phyloP scores from a whole-genome alignment of 306 rosid species.

The Fragaria iinumae region DNA sequence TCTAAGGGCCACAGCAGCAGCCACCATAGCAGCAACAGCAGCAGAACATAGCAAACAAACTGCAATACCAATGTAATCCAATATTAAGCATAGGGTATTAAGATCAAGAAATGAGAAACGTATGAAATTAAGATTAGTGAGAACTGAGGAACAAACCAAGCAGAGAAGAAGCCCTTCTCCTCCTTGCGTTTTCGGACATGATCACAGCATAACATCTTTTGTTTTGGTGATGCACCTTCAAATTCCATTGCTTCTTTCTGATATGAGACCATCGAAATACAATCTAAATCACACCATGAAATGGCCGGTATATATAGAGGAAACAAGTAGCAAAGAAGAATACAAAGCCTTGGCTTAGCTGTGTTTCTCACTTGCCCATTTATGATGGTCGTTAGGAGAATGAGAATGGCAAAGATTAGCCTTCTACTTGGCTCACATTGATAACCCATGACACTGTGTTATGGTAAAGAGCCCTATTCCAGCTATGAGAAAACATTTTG shows the following conservation, averaged over 20 bases:
- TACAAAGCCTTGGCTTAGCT: background rate
- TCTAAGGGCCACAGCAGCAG: constrained; percentile 63
- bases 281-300: background rate
- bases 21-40: constrained; percentile 55
- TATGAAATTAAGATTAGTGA: constrained; percentile 8
- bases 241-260: constrained; percentile 23
- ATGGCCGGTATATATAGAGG: background rate
- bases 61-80: constrained; percentile 23
- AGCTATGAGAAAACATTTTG: background rate
- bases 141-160: constrained; percentile 36
- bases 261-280: background rate
- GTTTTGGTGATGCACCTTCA: constrained; percentile 37
- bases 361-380: constrained; percentile 1
- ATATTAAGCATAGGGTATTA: background rate
- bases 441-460: background rate
- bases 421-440: background rate
- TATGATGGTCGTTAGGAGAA: constrained; percentile 1
- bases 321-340: background rate
- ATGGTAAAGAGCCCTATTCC: background rate
- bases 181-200: constrained; percentile 35
- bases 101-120: constrained; percentile 3
- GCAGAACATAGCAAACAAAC: constrained; percentile 52
- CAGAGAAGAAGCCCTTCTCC: constrained; percentile 53
- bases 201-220: constrained; percentile 47
- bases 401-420: background rate